Evolutionary conservation across 768 basidiomycete genomes (phyloP).

Genomic region (Piloderma croceum): DNA sequence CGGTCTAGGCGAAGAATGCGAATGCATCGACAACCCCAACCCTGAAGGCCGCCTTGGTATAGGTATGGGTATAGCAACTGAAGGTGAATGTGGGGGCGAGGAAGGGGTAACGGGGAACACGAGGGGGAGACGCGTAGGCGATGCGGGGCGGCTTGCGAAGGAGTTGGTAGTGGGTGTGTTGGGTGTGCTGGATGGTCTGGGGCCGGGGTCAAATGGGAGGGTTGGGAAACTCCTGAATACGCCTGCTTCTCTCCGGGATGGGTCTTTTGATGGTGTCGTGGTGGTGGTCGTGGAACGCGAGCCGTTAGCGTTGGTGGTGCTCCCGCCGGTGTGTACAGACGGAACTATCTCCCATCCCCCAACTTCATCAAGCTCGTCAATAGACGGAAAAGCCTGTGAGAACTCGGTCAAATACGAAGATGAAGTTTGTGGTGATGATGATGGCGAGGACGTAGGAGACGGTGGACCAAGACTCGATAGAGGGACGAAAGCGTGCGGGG

Average conservation of each 20-base stretch:
- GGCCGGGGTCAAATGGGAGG: constrained; percentile 41
- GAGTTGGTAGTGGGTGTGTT: constrained; percentile 51
- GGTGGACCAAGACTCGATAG: constrained; percentile 71
- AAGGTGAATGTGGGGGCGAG: too few species aligned
- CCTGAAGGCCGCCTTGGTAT: constrained; percentile 40
- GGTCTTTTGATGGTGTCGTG: not conserved
- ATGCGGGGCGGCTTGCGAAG: constrained; percentile 59
- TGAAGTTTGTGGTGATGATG: constrained; percentile 50
- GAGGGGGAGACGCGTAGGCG: too few species aligned
- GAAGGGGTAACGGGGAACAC: too few species aligned
- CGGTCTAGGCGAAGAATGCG: constrained; percentile 20
- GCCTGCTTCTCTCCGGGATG: not conserved
- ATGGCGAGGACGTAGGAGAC: constrained; percentile 65
- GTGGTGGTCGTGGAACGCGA: too few species aligned
- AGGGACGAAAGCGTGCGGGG: constrained; percentile 63
- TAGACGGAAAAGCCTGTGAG: constrained; percentile 64
- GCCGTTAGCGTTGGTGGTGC: too few species aligned
- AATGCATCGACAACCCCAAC: constrained; percentile 31
- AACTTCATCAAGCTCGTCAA: constrained; percentile 67
- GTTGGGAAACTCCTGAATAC: constrained; percentile 32
- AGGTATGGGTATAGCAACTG: too few species aligned
- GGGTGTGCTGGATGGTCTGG: constrained; percentile 67
- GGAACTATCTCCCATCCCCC: constrained; percentile 44
- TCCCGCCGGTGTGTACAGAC: constrained; percentile 40
- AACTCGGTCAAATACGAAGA: constrained; percentile 50